Conservation (phyloP, 2,329 filamentous ascomycete genomes). For the Botrytis fragariae region DNA sequence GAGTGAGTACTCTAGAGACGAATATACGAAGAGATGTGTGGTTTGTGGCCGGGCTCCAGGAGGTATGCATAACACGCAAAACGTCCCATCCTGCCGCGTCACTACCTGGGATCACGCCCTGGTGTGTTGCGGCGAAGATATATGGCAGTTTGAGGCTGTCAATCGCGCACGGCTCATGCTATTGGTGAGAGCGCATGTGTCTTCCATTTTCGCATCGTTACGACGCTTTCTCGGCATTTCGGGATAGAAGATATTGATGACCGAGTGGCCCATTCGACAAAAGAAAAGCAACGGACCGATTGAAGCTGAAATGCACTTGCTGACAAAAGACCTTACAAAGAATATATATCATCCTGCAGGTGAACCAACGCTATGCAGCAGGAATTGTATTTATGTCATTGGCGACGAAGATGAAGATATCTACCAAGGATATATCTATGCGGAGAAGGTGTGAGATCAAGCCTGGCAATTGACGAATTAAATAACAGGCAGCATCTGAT, state of each 20-base stretch:
- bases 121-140: neutral
- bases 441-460: neutral
- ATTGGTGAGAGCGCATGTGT: neutral
- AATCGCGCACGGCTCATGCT: neutral
- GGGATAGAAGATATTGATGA: neutral
- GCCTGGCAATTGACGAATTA: neutral
- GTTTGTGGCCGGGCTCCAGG: neutral
- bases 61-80: neutral
- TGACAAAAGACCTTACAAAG: slow-evolving; percentile 10
- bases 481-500: neutral
- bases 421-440: neutral
- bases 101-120: neutral
- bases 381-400: neutral
- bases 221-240: neutral
- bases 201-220: neutral
- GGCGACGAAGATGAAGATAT: neutral
- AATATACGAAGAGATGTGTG: neutral
- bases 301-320: neutral
- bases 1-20: neutral
- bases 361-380: neutral
- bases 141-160: too few relatives aligned
- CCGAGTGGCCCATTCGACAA: neutral
- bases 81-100: neutral
- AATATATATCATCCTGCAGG: neutral
- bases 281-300: neutral